Conservation (phyloP, 495 filamentous ascomycete species). For the Aspergillus kassunensis region DNA sequence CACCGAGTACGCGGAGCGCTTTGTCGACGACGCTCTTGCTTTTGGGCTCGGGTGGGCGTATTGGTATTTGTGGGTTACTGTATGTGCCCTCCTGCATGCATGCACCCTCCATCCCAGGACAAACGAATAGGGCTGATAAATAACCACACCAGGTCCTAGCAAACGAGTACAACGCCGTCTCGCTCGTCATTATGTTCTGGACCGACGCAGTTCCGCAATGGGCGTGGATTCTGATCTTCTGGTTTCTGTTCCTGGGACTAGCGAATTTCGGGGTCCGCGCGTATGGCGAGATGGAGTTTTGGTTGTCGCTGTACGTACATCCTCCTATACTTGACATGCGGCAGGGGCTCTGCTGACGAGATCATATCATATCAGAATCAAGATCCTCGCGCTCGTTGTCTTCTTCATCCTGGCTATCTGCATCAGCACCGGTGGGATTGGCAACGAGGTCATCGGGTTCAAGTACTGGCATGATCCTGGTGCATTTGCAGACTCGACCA, state of each 20-base stretch:
- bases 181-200: slow-evolving; percentile 39
- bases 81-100: no score
- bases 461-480: slow-evolving; percentile 62
- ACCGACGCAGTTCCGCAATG: slow-evolving; percentile 46
- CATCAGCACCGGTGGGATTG: slow-evolving; percentile 55
- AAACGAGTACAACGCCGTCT: slow-evolving; percentile 51
- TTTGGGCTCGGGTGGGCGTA: slow-evolving; percentile 57
- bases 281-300: slow-evolving; percentile 58
- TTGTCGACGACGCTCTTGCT: slow-evolving; percentile 49
- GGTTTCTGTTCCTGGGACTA: slow-evolving; percentile 57
- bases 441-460: slow-evolving; percentile 52
- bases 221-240: slow-evolving; percentile 66
- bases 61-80: slow-evolving; percentile 55
- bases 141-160: slow-evolving; percentile 49
- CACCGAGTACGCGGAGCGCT: slow-evolving; percentile 54
- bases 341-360: no score
- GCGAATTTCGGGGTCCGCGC: slow-evolving; percentile 54
- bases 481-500: slow-evolving; percentile 56
- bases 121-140: no score
- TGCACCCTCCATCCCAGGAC: no score
- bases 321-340: no score
- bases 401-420: slow-evolving; percentile 60
- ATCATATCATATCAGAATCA: no score
- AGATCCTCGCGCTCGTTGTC: slow-evolving; percentile 56
- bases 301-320: slow-evolving; percentile 51